These are phyloP conservation scores for Cymbopogon citratus DNA, from an alignment of 176 grass and related monocot genomes.

Conservation along the genomic window DNA sequence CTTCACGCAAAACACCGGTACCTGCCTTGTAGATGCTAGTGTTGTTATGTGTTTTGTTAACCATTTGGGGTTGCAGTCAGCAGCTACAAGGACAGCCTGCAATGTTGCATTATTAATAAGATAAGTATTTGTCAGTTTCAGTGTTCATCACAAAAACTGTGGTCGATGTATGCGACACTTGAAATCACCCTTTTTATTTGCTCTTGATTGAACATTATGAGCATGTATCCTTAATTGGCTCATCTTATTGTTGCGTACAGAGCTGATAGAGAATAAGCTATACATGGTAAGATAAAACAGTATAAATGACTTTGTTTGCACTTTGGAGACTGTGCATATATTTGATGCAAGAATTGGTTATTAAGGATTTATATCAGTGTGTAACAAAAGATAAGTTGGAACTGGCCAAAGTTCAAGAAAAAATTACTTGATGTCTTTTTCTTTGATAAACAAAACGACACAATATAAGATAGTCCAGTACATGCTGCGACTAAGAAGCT, in stretches of 20 bases:
- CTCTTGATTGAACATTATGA: not conserved
- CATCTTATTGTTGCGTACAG: not conserved
- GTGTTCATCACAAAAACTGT: not conserved
- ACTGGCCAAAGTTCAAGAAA: not conserved
- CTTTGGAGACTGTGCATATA: not conserved
- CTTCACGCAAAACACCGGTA: slow-evolving; percentile 69
- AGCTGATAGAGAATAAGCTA: not conserved
- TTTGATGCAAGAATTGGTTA: not conserved
- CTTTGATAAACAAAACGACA: not conserved
- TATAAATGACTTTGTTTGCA: not conserved
- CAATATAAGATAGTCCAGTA: not conserved
- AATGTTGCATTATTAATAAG: slow-evolving; percentile 3
- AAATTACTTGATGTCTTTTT: not conserved
- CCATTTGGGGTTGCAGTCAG: slow-evolving; percentile 88
- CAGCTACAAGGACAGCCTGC: slow-evolving; percentile 68
- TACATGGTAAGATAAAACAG: not conserved
- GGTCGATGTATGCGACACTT: not conserved
- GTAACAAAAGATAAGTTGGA: not conserved
- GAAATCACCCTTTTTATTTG: not conserved
- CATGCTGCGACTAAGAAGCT: not conserved
- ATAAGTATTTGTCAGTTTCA: slow-evolving; percentile 9
- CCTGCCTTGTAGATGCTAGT: slow-evolving; percentile 64
- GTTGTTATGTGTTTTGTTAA: slow-evolving; percentile 79
- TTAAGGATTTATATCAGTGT: not conserved
- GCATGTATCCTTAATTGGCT: not conserved